Conservation (phyloP, 306 rosid genomes). For the Vicia faba region DNA sequence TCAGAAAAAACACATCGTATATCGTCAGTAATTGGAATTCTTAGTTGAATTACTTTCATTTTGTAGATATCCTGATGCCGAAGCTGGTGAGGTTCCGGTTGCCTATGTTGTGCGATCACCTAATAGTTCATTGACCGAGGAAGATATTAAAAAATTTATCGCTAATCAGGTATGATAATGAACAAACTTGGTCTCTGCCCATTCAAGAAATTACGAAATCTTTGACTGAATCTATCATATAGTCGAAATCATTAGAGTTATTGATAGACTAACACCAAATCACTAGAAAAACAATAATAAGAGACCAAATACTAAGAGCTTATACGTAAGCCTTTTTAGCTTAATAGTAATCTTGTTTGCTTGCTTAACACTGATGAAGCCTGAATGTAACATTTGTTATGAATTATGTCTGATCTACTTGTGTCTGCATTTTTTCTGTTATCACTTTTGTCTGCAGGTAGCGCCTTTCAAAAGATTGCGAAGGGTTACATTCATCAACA, state of each 20-base stretch:
- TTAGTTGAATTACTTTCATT: slow-evolving; percentile 16
- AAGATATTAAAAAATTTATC: slow-evolving; percentile 61
- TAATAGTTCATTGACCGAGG: slow-evolving; percentile 75
- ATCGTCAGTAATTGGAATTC: slow-evolving; percentile 9
- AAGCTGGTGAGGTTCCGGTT: slow-evolving; percentile 89
- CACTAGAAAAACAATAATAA: background rate
- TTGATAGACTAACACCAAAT: background rate
- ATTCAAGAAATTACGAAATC: background rate
- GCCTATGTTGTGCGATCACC: slow-evolving; percentile 79
- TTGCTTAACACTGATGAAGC: slow-evolving; percentile 1
- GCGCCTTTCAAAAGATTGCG: slow-evolving; percentile 83
- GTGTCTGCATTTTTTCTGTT: background rate
- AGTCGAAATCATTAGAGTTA: background rate
- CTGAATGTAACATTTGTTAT: background rate
- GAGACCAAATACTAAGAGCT: too few species aligned
- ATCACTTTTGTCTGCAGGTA: slow-evolving; percentile 54
- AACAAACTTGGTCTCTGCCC: slow-evolving; percentile 3
- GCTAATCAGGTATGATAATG: slow-evolving; percentile 60
- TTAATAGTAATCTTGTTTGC: background rate
- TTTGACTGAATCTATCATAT: too few species aligned
- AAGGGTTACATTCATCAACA: slow-evolving; percentile 72
- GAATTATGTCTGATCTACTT: background rate
- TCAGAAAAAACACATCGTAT: background rate
- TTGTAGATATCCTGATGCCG: slow-evolving; percentile 82
- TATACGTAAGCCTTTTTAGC: background rate